Conservation (phyloP, 805 yeast genomes). For the Jamesozyma piceae region DNA sequence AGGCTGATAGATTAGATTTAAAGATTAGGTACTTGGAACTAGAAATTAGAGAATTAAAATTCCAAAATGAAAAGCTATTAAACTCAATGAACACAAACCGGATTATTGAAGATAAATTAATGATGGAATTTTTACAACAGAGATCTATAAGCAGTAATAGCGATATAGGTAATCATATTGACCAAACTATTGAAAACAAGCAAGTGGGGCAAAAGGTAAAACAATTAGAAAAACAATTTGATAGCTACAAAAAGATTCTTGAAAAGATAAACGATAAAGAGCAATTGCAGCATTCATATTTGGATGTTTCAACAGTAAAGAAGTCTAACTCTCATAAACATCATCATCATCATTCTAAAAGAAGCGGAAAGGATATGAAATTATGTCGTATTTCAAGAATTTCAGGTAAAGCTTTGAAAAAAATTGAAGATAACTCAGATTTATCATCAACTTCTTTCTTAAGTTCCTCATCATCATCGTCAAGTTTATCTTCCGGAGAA, state of each 20-base stretch:
- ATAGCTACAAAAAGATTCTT: constrained; percentile 20
- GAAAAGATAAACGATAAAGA: constrained; percentile 2
- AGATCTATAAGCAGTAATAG: constrained; percentile 1
- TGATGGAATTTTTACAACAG: constrained; percentile 8
- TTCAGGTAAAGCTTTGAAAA: constrained; percentile 18
- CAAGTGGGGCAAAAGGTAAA: constrained; percentile 20
- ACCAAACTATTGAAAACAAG: background rate
- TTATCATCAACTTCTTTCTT: constrained; percentile 7
- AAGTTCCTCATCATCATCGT: constrained; percentile 6
- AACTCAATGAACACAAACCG: constrained; percentile 22
- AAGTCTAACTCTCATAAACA: background rate
- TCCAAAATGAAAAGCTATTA: constrained; percentile 28
- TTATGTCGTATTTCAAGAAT: constrained; percentile 18
- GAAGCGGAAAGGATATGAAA: background rate
- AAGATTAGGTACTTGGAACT: constrained; percentile 28
- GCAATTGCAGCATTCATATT: constrained; percentile 8
- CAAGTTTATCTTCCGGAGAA: background rate
- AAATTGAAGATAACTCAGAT: constrained; percentile 21
- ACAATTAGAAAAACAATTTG: constrained; percentile 25
- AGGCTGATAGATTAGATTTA: constrained; percentile 17
- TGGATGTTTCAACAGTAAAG: background rate
- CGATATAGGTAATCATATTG: background rate
- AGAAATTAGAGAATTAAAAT: constrained; percentile 26
- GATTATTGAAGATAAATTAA: constrained; percentile 20
- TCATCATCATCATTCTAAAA: background rate